Evolutionary conservation across 2,329 filamentous ascomycete genomes (phyloP), one percentile per base, ranked within the genome.

Genomic region (Alternaria arborescens): DNA sequence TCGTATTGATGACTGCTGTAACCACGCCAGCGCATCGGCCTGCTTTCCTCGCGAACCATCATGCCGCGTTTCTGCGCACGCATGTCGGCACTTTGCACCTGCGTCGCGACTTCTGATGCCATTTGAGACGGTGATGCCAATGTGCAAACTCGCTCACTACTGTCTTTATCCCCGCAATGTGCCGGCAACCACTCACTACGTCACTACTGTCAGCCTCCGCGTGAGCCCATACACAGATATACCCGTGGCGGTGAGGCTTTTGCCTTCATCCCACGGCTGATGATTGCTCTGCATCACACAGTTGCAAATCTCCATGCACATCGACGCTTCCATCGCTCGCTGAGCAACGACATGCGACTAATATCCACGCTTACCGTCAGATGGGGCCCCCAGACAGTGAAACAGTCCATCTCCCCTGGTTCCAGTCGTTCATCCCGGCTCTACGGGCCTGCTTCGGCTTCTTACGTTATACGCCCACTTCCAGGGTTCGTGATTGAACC

Each of bases 41-140:
- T 32, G 41, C 52, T 44, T 47, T 26, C 18, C 34, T 41, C 28
- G 40, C 40, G 26, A 30, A 34, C 36, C 22, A 24, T 24, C 36
- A 30, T 26, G 10, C 28, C 28, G 41, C 40, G 36, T 24, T 1
- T 24, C 22, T 24, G 22, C 22, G 22, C 55, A 26, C 44, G 32
- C 32, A 53, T 52, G 51, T 48, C 56, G 56, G 56, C 38, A 52
- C 6, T 54, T 54, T 26, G 50, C 44, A 57, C 56, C 56, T 55
- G 43, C 51, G 34, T 59, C 41, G 32, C 16, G 41, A 52, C 30
- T 28, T 36, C 22, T 41, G 18, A 41, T 24, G 44, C 38, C 30
- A 44, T 28, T 36, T 52, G 28, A 32, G 22, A 26, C 24, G 24
- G 8, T 22, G 18, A 22, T n/a, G 14, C 55, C 40, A 32, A 54